Evolutionary conservation across 331 rosid species (phyloP).

Genomic region (Phaseolus coccineus): DNA sequence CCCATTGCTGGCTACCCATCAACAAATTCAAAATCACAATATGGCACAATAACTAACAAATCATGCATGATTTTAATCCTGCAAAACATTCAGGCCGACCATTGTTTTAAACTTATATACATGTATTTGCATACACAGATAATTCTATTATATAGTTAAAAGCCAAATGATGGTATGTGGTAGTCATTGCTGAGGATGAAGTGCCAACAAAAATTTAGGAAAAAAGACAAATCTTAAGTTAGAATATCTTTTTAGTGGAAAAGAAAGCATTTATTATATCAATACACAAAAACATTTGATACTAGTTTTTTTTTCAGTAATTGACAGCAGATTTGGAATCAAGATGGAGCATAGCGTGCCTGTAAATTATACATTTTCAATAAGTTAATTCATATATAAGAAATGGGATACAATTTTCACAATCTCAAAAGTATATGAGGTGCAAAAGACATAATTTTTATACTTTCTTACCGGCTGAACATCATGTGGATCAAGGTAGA

Average conservation of each 20-base stretch:
- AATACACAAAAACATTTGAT: not conserved
- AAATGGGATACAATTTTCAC: slow-evolving; percentile 29
- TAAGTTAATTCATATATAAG: slow-evolving; percentile 6
- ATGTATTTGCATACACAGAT: not conserved
- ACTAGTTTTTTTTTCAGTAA: not conserved
- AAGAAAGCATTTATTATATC: not conserved
- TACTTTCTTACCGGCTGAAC: slow-evolving; percentile 70
- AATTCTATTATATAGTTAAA: not conserved
- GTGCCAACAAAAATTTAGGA: not conserved
- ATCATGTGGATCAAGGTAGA: slow-evolving; percentile 98
- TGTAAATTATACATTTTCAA: not conserved
- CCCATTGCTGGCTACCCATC: not conserved
- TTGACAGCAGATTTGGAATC: not conserved
- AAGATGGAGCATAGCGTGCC: slow-evolving; percentile 17
- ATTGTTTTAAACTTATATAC: not conserved
- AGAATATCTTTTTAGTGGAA: not conserved
- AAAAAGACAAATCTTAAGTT: not conserved
- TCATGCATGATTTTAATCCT: not conserved
- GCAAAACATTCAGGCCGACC: not conserved
- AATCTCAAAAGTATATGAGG: not conserved
- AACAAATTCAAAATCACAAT: slow-evolving; percentile 1
- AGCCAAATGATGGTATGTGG: not conserved
- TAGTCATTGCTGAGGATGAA: not conserved
- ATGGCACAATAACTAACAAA: not conserved
- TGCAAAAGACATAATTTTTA: not conserved